Conservation (phyloP, 2,329 filamentous ascomycete species). For the Zymoseptoria passerinii region DNA sequence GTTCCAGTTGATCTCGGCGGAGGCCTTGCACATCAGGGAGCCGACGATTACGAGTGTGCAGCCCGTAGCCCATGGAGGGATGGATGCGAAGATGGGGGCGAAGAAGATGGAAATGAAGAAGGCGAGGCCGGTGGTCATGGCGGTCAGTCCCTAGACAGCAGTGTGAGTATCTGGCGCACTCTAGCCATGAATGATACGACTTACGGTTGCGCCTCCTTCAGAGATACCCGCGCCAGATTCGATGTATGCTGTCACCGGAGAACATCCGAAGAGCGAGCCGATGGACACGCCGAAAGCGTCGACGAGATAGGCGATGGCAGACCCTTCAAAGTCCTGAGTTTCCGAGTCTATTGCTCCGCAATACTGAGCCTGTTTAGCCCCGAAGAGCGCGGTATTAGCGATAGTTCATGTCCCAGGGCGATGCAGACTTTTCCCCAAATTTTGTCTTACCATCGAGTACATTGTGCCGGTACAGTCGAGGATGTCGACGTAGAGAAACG, state of each 20-base stretch:
- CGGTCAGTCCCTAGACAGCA: conserved; percentile 61
- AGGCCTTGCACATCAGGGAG: conserved; percentile 74
- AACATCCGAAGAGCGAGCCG: conserved; percentile 66
- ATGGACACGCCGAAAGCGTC: conserved; percentile 77
- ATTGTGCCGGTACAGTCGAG: conserved; percentile 78
- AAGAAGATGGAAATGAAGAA: conserved; percentile 88
- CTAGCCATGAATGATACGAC: no score
- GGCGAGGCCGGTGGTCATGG: conserved; percentile 68
- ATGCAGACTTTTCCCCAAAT: no score
- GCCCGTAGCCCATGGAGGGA: conserved; percentile 82
- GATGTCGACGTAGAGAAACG: conserved; percentile 85
- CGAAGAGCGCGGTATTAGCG: no score
- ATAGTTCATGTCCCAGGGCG: no score
- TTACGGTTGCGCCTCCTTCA: conserved; percentile 58
- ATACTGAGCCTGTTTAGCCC: conserved; percentile 58
- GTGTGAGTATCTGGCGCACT: no score
- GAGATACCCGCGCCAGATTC: conserved; percentile 86
- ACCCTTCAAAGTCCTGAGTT: conserved; percentile 82
- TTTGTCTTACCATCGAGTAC: conserved; percentile 59
- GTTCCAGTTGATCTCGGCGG: conserved; percentile 78
- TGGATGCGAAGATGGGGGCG: conserved; percentile 81
- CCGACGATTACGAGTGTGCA: conserved; percentile 82
- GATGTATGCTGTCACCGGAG: conserved; percentile 79
- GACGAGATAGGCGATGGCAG: conserved; percentile 72
- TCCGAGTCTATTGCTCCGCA: conserved; percentile 70